phyloP scores from a whole-genome alignment of 2,329 filamentous ascomycete genomes.

The Biscogniauxia sp. region DNA sequence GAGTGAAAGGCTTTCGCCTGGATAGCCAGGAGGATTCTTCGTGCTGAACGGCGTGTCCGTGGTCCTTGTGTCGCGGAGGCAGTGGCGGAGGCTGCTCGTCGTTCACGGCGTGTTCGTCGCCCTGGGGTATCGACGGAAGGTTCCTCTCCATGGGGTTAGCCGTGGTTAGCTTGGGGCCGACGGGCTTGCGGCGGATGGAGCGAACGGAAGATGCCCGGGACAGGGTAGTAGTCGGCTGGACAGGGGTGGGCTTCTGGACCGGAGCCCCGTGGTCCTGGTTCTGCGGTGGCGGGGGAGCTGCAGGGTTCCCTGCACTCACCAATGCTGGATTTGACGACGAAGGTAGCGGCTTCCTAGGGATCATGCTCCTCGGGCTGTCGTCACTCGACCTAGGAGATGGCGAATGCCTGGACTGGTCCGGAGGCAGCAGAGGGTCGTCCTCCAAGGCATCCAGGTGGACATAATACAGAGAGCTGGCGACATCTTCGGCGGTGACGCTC shows the following conservation, averaged over 20 bases:
- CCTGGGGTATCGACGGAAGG: conserved; percentile 4
- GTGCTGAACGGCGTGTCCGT: conserved; percentile 4
- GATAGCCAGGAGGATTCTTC: conserved; percentile 36
- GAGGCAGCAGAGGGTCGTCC: conserved; percentile 42
- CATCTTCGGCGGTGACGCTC: conserved; percentile 83
- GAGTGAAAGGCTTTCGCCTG: conserved; percentile 36
- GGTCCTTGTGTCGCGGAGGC: conserved; percentile 16
- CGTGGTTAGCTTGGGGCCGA: conserved; percentile 17
- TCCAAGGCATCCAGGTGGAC: conserved; percentile 72
- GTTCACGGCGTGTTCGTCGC: not conserved
- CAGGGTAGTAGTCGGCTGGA: conserved; percentile 2
- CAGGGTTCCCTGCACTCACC: conserved; percentile 9
- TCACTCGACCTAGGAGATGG: conserved; percentile 41
- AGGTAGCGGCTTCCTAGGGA: conserved; percentile 52
- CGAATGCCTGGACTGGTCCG: conserved; percentile 28
- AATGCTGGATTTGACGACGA: conserved; percentile 17
- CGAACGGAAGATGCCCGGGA: conserved; percentile 3
- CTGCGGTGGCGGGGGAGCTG: conserved; percentile 12
- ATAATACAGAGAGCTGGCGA: conserved; percentile 87
- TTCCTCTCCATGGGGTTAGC: conserved; percentile 8
- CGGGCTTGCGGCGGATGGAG: conserved; percentile 19
- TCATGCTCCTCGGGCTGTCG: conserved; percentile 42
- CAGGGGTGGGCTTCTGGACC: conserved; percentile 15
- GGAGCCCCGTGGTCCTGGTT: conserved; percentile 16
- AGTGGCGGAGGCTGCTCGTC: conserved; percentile 14